These are phyloP conservation scores for Cronartium quercuum DNA, from an alignment of 1,284 basidiomycete genomes.

Conservation along the genomic window DNA sequence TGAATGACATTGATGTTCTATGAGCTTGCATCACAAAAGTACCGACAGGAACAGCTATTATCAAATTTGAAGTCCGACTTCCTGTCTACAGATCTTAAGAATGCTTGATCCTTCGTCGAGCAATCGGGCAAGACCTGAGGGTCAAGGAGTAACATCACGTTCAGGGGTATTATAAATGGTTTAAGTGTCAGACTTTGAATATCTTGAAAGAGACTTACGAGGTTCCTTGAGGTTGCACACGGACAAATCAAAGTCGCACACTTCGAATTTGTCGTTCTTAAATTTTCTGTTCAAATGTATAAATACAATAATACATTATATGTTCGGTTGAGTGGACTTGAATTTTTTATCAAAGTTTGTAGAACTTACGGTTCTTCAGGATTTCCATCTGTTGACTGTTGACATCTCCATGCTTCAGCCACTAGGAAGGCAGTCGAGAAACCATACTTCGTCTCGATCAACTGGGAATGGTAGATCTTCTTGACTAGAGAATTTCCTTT, in stretches of 20 bases:
- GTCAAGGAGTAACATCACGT: neutral
- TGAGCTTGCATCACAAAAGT: too few species aligned
- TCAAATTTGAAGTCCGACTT: neutral
- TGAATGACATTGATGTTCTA: too few species aligned
- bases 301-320: neutral
- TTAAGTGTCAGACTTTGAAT: too few species aligned
- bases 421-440: constrained; percentile 23
- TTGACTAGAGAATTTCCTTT: constrained; percentile 14
- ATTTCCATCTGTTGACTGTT: neutral
- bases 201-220: constrained; percentile 9
- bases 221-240: constrained; percentile 29
- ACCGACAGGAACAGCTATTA: too few species aligned
- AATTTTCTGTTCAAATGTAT: neutral
- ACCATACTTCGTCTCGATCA: constrained; percentile 33
- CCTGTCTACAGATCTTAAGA: neutral
- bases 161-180: too few species aligned
- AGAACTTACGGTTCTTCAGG: neutral
- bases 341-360: neutral
- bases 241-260: constrained; percentile 33
- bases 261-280: neutral
- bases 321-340: neutral
- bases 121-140: neutral
- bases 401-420: constrained; percentile 23
- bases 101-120: neutral
- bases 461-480: constrained; percentile 21